Percentiles rank a stretch among this genome's conserved stretches.
These are phyloP conservation scores for Picochlorum sp. DNA, from an alignment of 139 green algal species.

Conservation along the genomic window DNA sequence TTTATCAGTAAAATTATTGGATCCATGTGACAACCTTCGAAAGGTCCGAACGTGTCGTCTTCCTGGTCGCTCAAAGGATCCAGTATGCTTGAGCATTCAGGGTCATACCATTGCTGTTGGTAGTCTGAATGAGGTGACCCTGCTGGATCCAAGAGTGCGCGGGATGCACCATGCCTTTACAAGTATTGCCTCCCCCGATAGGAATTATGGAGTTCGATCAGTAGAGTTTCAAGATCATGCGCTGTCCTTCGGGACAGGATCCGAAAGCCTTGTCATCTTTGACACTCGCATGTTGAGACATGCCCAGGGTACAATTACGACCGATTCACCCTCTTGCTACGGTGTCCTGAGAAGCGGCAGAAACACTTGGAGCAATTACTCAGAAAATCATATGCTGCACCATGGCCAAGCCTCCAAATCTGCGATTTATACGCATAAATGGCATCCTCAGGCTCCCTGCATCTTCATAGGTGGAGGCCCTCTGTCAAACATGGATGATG, in stretches of 20 bases:
- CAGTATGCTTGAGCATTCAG: constrained; percentile 43
- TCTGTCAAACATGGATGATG: constrained; percentile 32
- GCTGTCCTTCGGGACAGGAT: constrained; percentile 45
- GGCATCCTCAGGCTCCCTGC: constrained; percentile 39
- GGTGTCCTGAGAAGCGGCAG: no score
- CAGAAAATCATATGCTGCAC: no score
- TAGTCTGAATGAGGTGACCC: constrained; percentile 27
- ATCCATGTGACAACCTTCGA: constrained; percentile 16
- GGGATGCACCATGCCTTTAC: background rate
- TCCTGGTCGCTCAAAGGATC: constrained; percentile 18
- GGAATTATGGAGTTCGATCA: constrained; percentile 41
- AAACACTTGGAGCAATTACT: no score
- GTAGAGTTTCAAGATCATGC: constrained; percentile 41
- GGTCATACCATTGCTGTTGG: constrained; percentile 37
- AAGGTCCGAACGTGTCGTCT: constrained; percentile 8
- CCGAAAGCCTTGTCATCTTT: constrained; percentile 43
- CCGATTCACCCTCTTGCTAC: no score
- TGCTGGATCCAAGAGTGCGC: constrained; percentile 37
- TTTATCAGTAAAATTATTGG: constrained; percentile 25
- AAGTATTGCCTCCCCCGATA: constrained; percentile 9
- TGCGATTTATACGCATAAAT: constrained; percentile 52
- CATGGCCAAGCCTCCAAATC: constrained; percentile 15
- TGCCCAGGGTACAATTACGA: no score
- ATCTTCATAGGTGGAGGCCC: constrained; percentile 50
- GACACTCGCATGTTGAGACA: constrained; percentile 16